Evolutionary conservation across 2,329 filamentous ascomycete genomes (phyloP).

Genomic region (Hymenoscyphus fraxineus): DNA sequence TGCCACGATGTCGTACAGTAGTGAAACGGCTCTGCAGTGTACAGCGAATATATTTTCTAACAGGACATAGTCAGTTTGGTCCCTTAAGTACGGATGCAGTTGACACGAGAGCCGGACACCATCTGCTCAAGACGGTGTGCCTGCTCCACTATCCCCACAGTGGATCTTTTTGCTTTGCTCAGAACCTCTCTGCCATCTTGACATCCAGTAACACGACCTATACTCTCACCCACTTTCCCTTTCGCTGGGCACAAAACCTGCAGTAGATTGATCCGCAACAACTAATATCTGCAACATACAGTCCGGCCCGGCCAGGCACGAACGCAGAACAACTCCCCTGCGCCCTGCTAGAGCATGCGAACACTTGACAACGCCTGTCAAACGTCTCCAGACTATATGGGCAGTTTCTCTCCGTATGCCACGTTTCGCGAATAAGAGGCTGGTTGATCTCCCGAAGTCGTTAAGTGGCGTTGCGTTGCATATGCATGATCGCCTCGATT

Average conservation of each 20-base stretch:
- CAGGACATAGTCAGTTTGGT: slow-evolving; percentile 2
- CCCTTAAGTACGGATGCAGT: slow-evolving; percentile 12
- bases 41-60: slow-evolving; percentile 1
- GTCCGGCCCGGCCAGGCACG: slow-evolving; percentile 18
- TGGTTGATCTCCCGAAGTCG: slow-evolving; percentile 19
- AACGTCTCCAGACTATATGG: neutral
- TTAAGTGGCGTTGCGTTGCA: slow-evolving; percentile 15
- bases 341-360: neutral
- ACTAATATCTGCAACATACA: slow-evolving; percentile 1
- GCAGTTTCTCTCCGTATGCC: slow-evolving; percentile 24
- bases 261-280: neutral
- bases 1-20: slow-evolving; percentile 5
- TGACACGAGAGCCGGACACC: slow-evolving; percentile 11
- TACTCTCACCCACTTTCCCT: neutral
- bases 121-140: neutral
- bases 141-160: slow-evolving; percentile 5
- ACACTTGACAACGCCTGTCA: neutral
- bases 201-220: slow-evolving; percentile 5
- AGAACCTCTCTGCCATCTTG: slow-evolving; percentile 6
- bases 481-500: slow-evolving; percentile 16
- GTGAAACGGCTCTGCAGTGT: neutral
- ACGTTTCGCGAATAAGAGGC: slow-evolving; percentile 20
- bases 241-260: neutral
- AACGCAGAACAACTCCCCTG: slow-evolving; percentile 13
- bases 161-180: slow-evolving; percentile 1